These are phyloP conservation scores for Sideroxylon spinosum DNA, from an alignment of 179 eudicot species.

Conservation along the genomic window DNA sequence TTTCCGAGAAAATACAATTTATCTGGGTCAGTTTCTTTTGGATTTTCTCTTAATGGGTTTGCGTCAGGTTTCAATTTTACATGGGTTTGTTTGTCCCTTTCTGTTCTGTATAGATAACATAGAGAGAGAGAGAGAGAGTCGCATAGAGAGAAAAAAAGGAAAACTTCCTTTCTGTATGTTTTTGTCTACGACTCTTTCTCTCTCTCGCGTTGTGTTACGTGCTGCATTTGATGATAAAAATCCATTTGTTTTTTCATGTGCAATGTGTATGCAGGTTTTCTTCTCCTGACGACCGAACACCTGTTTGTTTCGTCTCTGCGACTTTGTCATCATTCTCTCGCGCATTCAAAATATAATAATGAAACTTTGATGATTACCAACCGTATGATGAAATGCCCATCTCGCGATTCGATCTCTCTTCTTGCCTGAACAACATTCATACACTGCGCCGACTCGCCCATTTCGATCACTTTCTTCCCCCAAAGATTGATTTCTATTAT, in stretches of 20 bases:
- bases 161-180: not conserved
- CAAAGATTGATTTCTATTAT: not conserved
- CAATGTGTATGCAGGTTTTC: slow-evolving; percentile 36
- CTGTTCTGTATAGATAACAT: not conserved
- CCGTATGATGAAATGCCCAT: slow-evolving; percentile 47
- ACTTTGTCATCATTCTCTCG: slow-evolving; percentile 43
- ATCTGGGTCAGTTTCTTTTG: slow-evolving; percentile 41
- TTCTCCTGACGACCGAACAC: slow-evolving; percentile 2
- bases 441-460: slow-evolving; percentile 14
- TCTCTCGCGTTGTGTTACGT: slow-evolving; percentile 19
- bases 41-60: slow-evolving; percentile 37
- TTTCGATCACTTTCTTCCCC: slow-evolving; percentile 16
- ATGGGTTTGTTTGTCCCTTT: not conserved
- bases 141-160: not conserved
- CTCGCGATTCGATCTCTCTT: slow-evolving; percentile 17
- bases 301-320: slow-evolving; percentile 22
- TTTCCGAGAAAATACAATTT: slow-evolving; percentile 23
- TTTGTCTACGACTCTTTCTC: not conserved
- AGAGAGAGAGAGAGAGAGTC: no score
- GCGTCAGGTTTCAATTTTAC: not conserved
- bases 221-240: slow-evolving; percentile 18
- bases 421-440: not conserved
- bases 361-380: slow-evolving; percentile 7
- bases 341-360: slow-evolving; percentile 15
- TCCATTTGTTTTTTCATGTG: slow-evolving; percentile 50